These are phyloP conservation scores for Oryza nivara DNA, from an alignment of 176 grass and related monocot genomes.

Conservation along the genomic window DNA sequence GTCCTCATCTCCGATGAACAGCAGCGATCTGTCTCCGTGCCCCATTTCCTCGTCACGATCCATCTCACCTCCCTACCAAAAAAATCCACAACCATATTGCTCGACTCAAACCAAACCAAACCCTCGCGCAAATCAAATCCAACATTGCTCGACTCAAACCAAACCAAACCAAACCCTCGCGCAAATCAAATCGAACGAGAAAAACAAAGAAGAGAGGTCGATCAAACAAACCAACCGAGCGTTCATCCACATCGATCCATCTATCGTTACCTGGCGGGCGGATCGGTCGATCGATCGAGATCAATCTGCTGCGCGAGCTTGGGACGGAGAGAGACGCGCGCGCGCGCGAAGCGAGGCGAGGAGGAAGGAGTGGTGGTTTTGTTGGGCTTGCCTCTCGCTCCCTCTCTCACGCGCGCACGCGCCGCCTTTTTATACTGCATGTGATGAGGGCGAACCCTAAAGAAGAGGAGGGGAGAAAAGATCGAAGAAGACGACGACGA, in stretches of 20 bases:
- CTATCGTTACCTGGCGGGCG: too few species aligned
- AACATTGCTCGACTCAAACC: neutral
- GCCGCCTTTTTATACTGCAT: neutral
- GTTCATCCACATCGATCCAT: too few species aligned
- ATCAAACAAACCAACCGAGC: too few species aligned
- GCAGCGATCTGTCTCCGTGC: constrained; percentile 49
- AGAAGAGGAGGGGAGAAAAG: neutral
- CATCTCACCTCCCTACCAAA: constrained; percentile 18
- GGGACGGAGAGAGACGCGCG: too few species aligned
- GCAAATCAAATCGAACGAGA: too few species aligned
- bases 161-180: neutral
- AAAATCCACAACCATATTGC: neutral
- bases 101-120: neutral
- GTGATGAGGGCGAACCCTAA: neutral
- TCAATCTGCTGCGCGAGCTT: too few species aligned
- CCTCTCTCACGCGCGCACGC: too few species aligned
- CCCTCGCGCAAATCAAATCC: too few species aligned
- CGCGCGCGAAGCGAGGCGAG: neutral
- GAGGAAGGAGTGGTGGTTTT: neutral
- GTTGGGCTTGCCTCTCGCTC: too few species aligned
- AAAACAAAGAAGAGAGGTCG: too few species aligned
- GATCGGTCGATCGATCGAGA: too few species aligned
- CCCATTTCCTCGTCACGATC: constrained; percentile 68
- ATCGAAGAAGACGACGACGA: neutral
- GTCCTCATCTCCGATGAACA: constrained; percentile 74